Conservation (phyloP, 495 filamentous ascomycete species). For the Evernia prunastri region DNA sequence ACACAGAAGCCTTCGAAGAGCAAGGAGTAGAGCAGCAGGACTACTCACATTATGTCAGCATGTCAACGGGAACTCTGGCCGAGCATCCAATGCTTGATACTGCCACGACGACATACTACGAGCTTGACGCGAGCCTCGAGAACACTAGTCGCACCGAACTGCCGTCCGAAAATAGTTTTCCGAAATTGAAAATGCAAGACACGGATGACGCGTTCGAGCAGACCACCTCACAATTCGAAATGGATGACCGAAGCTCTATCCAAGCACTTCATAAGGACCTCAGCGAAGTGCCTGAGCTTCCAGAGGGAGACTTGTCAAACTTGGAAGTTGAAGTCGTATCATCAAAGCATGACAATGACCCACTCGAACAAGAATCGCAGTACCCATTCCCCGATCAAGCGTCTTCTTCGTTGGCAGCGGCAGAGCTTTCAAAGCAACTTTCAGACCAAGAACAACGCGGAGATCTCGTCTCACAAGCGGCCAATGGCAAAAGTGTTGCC, state of each 20-base stretch:
- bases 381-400: not conserved
- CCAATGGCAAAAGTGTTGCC: not conserved
- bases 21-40: slow-evolving; percentile 24
- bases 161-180: not conserved
- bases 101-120: slow-evolving; percentile 6
- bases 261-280: slow-evolving; percentile 15
- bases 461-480: not conserved
- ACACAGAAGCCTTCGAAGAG: slow-evolving; percentile 28
- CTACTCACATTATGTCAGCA: slow-evolving; percentile 11
- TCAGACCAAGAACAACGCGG: not conserved
- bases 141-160: slow-evolving; percentile 4
- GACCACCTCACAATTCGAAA: not conserved
- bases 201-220: not conserved
- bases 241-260: not conserved
- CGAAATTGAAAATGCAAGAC: not conserved
- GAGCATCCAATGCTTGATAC: slow-evolving; percentile 10
- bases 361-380: not conserved
- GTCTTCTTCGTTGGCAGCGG: not conserved
- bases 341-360: not conserved
- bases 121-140: slow-evolving; percentile 6
- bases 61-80: slow-evolving; percentile 7
- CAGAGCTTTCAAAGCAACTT: not conserved
- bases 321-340: not conserved
- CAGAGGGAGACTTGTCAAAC: slow-evolving; percentile 11
- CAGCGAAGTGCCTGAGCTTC: slow-evolving; percentile 17